These are phyloP conservation scores for Urostyla sp. DNA, from an alignment of 73 alveolate genomes.

Conservation along the genomic window DNA sequence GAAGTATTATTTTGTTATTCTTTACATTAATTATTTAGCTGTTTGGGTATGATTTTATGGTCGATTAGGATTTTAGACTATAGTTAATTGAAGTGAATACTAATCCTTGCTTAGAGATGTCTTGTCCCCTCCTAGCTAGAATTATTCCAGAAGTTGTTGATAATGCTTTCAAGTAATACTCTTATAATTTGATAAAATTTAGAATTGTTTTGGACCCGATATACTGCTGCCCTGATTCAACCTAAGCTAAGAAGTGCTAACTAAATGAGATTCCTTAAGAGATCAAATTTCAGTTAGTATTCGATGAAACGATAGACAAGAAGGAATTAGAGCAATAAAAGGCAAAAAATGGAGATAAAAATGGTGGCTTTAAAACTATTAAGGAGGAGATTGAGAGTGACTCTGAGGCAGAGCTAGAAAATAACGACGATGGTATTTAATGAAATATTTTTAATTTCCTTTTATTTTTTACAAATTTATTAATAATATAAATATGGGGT, in stretches of 20 bases:
- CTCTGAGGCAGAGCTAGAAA: constrained; percentile 26
- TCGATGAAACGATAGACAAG: constrained; percentile 70
- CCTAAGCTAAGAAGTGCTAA: constrained; percentile 47
- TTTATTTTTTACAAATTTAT: too few species aligned
- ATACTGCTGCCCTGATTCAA: constrained; percentile 62
- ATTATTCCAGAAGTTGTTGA: constrained; percentile 74
- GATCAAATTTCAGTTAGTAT: constrained; percentile 63
- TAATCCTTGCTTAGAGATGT: constrained; percentile 75
- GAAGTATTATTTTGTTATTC: not conserved
- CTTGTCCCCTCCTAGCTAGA: constrained; percentile 72
- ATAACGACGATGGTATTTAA: constrained; percentile 2
- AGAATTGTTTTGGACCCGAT: constrained; percentile 66
- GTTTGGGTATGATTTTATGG: constrained; percentile 79
- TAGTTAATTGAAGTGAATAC: constrained; percentile 74
- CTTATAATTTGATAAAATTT: too few species aligned
- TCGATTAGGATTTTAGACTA: constrained; percentile 71
- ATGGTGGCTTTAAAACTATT: not conserved
- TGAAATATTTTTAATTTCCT: too few species aligned
- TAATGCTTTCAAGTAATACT: constrained; percentile 60
- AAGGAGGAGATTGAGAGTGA: constrained; percentile 49
- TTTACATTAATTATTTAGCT: not conserved
- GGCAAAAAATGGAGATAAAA: constrained; percentile 35
- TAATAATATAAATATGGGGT: too few species aligned
- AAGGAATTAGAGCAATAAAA: too few species aligned
- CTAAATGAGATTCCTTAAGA: constrained; percentile 62